Evolutionary conservation across 176 grass and related monocot species (phyloP).

Genomic region (Thalia dealbata): DNA sequence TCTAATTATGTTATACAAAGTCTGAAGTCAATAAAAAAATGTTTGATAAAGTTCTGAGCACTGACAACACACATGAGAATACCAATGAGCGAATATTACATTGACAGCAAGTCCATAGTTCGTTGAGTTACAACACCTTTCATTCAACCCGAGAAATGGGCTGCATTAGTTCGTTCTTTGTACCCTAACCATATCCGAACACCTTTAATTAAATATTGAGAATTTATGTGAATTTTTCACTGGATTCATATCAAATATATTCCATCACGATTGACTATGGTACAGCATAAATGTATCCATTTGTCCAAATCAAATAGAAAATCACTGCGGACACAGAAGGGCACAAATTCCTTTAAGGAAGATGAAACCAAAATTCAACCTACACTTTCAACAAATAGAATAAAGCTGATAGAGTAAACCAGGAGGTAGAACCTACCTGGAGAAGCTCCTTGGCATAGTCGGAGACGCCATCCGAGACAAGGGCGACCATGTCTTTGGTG

Average conservation of each 20-base stretch:
- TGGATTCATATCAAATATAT: background rate
- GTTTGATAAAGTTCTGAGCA: background rate
- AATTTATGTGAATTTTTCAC: background rate
- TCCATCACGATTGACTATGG: background rate
- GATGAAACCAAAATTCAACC: background rate
- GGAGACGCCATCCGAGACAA: slow-evolving; percentile 91
- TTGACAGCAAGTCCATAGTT: background rate
- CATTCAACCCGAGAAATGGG: no score
- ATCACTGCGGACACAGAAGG: background rate
- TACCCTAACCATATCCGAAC: no score
- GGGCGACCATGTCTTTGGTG: slow-evolving; percentile 62
- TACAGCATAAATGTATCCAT: background rate
- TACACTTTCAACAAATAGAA: background rate
- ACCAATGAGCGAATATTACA: background rate
- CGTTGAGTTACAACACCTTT: no score
- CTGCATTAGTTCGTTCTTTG: no score
- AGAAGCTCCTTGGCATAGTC: slow-evolving; percentile 59
- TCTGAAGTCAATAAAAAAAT: background rate
- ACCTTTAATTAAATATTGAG: no score
- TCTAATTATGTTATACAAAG: background rate
- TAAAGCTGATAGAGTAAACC: background rate
- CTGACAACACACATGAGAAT: background rate
- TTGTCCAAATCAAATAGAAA: background rate
- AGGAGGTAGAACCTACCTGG: slow-evolving; percentile 17
- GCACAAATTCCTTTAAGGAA: background rate